phyloP scores from a whole-genome alignment of 208 protist genomes.

The Hexamita inflata region DNA sequence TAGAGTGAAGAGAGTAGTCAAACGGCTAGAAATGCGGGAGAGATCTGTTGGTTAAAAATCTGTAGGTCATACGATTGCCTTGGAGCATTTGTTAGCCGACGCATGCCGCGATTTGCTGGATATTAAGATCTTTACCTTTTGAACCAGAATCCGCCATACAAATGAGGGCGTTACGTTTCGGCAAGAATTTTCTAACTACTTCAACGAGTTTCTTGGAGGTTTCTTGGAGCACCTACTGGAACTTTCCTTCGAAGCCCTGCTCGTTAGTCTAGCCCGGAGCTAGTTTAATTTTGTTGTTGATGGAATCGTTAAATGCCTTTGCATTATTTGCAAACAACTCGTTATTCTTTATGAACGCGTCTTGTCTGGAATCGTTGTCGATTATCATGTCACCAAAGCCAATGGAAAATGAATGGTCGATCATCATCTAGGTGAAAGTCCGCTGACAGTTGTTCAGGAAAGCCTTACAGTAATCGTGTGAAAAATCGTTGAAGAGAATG shows the following conservation, averaged over 20 bases:
- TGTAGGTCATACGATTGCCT: constrained; percentile 88
- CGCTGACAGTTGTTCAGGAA: constrained; percentile 76
- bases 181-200: constrained; percentile 60
- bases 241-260: constrained; percentile 90
- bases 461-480: constrained; percentile 64
- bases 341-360: constrained; percentile 69
- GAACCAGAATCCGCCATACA: constrained; percentile 85
- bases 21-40: constrained; percentile 94
- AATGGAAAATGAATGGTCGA: constrained; percentile 81
- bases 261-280: constrained; percentile 74
- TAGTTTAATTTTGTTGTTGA: constrained; percentile 70
- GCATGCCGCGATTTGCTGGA: constrained; percentile 93
- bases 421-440: constrained; percentile 85
- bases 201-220: constrained; percentile 53
- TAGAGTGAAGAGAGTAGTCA: constrained; percentile 79
- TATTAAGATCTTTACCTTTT: constrained; percentile 94
- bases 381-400: constrained; percentile 92
- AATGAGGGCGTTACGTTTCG: constrained; percentile 74
- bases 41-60: constrained; percentile 68
- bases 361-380: constrained; percentile 63
- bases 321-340: constrained; percentile 64
- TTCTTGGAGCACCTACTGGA: constrained; percentile 70
- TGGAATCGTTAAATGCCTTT: constrained; percentile 68
- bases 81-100: constrained; percentile 99
- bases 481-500: constrained; percentile 82